A percentile compares a stretch with the other conserved stretches of the same genome.
Conservation (phyloP, 2,329 filamentous ascomycete genomes). For the Nakataea oryzae region DNA sequence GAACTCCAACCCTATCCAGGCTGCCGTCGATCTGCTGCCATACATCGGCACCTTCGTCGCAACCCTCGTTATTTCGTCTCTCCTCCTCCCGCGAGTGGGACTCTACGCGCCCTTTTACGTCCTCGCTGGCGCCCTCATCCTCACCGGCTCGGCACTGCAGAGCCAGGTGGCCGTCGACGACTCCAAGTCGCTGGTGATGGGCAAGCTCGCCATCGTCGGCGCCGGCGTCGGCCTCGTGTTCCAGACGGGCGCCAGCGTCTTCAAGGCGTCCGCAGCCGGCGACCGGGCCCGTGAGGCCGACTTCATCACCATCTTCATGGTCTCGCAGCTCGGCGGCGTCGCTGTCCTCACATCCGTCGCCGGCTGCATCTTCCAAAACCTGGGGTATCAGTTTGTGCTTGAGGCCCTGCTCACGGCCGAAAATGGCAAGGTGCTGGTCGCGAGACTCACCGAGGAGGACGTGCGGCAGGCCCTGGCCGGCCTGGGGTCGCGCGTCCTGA, state of each 20-base stretch:
- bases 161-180: conserved; percentile 5
- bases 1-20: conserved; percentile 27
- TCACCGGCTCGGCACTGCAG: conserved; percentile 13
- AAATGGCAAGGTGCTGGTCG: conserved; percentile 6
- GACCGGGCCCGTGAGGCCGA: conserved; percentile 11
- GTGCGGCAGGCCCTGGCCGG: neutral
- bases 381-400: conserved; percentile 12
- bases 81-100: conserved; percentile 23
- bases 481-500: neutral
- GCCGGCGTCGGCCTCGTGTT: conserved; percentile 20
- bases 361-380: conserved; percentile 19
- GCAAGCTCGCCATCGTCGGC: conserved; percentile 18
- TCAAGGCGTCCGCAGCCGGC: neutral
- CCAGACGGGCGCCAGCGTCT: conserved; percentile 18
- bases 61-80: conserved; percentile 15
- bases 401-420: conserved; percentile 9
- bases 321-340: conserved; percentile 20
- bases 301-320: conserved; percentile 20
- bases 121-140: conserved; percentile 14
- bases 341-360: conserved; percentile 16
- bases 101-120: conserved; percentile 25
- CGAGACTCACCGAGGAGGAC: neutral
- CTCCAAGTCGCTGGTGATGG: conserved; percentile 11
- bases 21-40: conserved; percentile 30
- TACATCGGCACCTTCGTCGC: conserved; percentile 27